Evolutionary conservation across 2,329 filamentous ascomycete genomes (phyloP).

Genomic region (Calonectria crousiana): DNA sequence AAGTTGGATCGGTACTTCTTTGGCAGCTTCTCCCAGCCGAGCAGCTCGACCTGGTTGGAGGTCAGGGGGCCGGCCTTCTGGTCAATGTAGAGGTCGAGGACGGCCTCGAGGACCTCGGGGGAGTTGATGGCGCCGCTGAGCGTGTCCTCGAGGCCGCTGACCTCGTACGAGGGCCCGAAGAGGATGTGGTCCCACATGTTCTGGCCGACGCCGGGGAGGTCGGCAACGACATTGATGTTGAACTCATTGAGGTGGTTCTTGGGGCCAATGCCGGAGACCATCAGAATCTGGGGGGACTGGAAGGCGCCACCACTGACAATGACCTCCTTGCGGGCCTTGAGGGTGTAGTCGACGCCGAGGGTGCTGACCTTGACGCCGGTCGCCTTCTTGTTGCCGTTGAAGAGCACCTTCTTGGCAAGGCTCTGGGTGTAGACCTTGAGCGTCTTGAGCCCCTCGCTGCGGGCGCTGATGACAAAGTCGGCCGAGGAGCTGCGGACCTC

Average conservation of each 20-base stretch:
- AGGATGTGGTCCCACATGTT: slow-evolving; percentile 38
- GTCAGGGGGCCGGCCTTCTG: slow-evolving; percentile 36
- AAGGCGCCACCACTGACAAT: slow-evolving; percentile 32
- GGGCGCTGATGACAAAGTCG: slow-evolving; percentile 42
- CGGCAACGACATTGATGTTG: slow-evolving; percentile 30
- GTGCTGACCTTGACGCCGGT: slow-evolving; percentile 50
- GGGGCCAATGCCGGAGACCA: slow-evolving; percentile 38
- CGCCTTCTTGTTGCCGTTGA: slow-evolving; percentile 53
- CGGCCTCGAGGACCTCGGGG: slow-evolving; percentile 28
- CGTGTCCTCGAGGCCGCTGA: slow-evolving; percentile 36
- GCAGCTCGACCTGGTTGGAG: slow-evolving; percentile 39
- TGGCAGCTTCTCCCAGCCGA: slow-evolving; percentile 44
- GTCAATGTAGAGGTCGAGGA: slow-evolving; percentile 29
- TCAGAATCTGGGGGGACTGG: slow-evolving; percentile 37
- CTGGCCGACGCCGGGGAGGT: slow-evolving; percentile 35
- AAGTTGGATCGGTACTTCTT: slow-evolving; percentile 33
- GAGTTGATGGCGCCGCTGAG: slow-evolving; percentile 37
- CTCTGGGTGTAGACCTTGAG: slow-evolving; percentile 57
- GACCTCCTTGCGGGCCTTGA: slow-evolving; percentile 34
- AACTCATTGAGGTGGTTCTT: slow-evolving; percentile 25
- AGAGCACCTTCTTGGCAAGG: slow-evolving; percentile 59
- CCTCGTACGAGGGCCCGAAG: slow-evolving; percentile 35
- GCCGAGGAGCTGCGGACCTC: slow-evolving; percentile 44
- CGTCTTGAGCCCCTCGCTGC: slow-evolving; percentile 42
- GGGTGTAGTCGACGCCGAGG: slow-evolving; percentile 31